Percentiles rank a stretch among this genome's conserved stretches.
These are phyloP conservation scores for Tuber calosporum DNA, from an alignment of 495 filamentous ascomycete genomes.

Conservation along the genomic window DNA sequence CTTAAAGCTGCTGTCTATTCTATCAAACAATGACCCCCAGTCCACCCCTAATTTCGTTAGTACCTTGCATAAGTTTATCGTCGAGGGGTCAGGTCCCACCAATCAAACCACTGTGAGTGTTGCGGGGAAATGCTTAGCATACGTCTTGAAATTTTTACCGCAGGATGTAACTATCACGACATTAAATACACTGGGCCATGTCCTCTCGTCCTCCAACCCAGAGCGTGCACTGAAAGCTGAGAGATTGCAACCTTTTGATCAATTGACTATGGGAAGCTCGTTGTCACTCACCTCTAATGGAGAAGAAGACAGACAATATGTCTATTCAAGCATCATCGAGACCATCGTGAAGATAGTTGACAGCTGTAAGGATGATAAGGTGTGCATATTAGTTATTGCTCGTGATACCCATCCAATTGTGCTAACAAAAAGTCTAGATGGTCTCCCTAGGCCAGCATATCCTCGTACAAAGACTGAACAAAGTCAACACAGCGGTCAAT, in stretches of 20 bases:
- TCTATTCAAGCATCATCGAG: slow-evolving; percentile 75
- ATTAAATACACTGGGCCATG: slow-evolving; percentile 87
- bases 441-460: slow-evolving; percentile 92
- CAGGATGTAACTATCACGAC: slow-evolving; percentile 92
- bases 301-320: slow-evolving; percentile 64
- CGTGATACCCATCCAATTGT: background rate
- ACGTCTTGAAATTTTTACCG: slow-evolving; percentile 68
- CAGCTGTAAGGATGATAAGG: slow-evolving; percentile 71
- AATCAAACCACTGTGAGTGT: slow-evolving; percentile 58
- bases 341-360: slow-evolving; percentile 81
- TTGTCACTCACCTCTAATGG: slow-evolving; percentile 64
- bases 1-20: slow-evolving; percentile 71
- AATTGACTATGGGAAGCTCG: slow-evolving; percentile 57
- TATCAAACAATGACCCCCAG: slow-evolving; percentile 64
- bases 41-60: slow-evolving; percentile 63
- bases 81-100: slow-evolving; percentile 65
- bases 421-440: slow-evolving; percentile 47
- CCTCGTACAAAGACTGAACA: slow-evolving; percentile 85
- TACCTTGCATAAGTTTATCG: slow-evolving; percentile 74
- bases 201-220: slow-evolving; percentile 60
- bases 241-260: slow-evolving; percentile 39
- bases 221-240: slow-evolving; percentile 44
- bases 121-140: slow-evolving; percentile 74
- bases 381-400: slow-evolving; percentile 15
- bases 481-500: slow-evolving; percentile 68